A percentile compares a stretch with the other conserved stretches of the same genome.
Evolutionary conservation across 208 protist species (phyloP).

Genomic region (Leptomonas seymouri): DNA sequence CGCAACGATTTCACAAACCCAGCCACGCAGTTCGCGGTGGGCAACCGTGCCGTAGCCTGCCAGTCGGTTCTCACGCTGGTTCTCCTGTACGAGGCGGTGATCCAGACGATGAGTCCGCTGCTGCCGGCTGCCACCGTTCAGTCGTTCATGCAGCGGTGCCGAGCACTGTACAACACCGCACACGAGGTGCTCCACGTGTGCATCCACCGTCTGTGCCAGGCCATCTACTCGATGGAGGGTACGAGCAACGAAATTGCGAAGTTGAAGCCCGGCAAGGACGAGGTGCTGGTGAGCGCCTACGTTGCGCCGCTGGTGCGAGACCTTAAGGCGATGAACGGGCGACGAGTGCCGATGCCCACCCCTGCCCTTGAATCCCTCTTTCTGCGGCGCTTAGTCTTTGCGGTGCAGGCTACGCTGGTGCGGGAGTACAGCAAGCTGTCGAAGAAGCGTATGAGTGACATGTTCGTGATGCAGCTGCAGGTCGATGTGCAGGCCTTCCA

Average conservation of each 20-base stretch:
- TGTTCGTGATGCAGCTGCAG: constrained; percentile 83
- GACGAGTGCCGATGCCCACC: constrained; percentile 64
- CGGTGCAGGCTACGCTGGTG: constrained; percentile 64
- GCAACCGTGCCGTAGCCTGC: constrained; percentile 60
- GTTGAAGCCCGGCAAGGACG: constrained; percentile 54
- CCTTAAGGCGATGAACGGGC: constrained; percentile 52
- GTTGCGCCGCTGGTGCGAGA: constrained; percentile 52
- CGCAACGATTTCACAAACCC: constrained; percentile 53
- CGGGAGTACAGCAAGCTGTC: constrained; percentile 78
- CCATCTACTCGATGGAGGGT: constrained; percentile 67
- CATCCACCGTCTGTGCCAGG: constrained; percentile 78
- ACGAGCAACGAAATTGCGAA: constrained; percentile 62
- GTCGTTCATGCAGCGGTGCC: constrained; percentile 47
- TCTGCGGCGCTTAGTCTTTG: constrained; percentile 69
- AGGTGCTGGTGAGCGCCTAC: constrained; percentile 70
- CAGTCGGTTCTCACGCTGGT: constrained; percentile 65
- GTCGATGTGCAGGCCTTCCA: constrained; percentile 84
- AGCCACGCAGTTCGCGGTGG: constrained; percentile 67
- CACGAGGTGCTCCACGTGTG: constrained; percentile 80
- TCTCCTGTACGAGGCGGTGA: constrained; percentile 61
- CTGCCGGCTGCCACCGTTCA: constrained; percentile 44
- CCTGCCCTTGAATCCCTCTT: constrained; percentile 67
- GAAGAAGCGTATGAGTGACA: constrained; percentile 69
- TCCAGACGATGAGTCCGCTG: constrained; percentile 58
- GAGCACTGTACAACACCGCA: constrained; percentile 44